Evolutionary conservation across 495 filamentous ascomycete genomes (phyloP), one percentile per base, ranked within the genome.

Genomic region (Talaromyces wortmannii): DNA sequence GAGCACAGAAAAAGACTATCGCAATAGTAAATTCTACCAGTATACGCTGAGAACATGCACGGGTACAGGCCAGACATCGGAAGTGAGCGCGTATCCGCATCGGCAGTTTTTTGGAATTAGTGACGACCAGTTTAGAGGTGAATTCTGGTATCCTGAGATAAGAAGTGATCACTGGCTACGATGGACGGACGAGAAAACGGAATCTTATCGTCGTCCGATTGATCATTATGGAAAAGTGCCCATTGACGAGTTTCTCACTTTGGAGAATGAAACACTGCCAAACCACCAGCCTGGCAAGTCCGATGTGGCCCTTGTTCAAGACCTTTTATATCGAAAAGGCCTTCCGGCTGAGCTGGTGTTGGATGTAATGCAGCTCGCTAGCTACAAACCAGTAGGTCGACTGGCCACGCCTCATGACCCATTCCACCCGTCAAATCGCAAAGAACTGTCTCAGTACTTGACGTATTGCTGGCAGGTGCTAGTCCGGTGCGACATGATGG

Each of bases 401-500:
- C 44, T 62, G 6, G 45, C 31, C 4, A 32, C 53, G 12, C 48
- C 57, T 0, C 57, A 62, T 46, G 62, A 64, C 52, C 62, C 62
- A n/a, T 54, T 64, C 10, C 62, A 64, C 31, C 50, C 45, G 7
- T 46, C 23, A 11, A 64, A 62, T n/a, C 55, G 54, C 1, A 16
- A 45, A 17, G 55, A 54, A 40, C 15, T 64, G 7, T 17, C 8
- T 8, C 30, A 44, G 13, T 60, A 64, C 31, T 55, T 64, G 16
- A 62, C 11, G 17, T 58, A 54, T 33, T 60, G 62, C 31, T 64
- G 62, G 62, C 55, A 59, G 30, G 40, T 59, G 10, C 10, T 64
- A 16, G 54, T 64, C n/a, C 55, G 54, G n/a, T 62, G 60, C 48
- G 53, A 60, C 23, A 62, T 59, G 62, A 58, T 63, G 53, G 58